Base-by-base conservation (phyloP, 768 basidiomycete genomes). In the Leccinum disarticulatum region DNA sequence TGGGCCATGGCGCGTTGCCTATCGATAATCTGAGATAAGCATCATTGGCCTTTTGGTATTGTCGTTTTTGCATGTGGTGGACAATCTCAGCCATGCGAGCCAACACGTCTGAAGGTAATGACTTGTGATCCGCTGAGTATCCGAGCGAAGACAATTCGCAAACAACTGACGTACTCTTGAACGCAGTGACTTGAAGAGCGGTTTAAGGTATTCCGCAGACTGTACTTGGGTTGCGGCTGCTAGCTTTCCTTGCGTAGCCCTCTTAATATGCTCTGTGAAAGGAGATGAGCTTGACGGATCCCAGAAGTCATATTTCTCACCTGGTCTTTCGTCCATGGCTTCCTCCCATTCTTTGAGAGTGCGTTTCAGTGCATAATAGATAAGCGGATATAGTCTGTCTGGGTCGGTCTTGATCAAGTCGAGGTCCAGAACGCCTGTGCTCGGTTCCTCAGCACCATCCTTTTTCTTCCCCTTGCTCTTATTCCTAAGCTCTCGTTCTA, bases 1-100 rank as follows among this genome's bases (percentile, higher is more conserved):
- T 99, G 2, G 97, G 97, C 97, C 97, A 99, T 3, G 97, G 95
- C 0, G 97, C 96, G 68, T 97, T 99, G 35, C 97, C 97, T 63
- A 99, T 99, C 6, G 93, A 95, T 41, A 99, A 79, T 7, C 97
- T 90, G 25, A 99, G 85, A 73, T 99, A 99, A 0, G 95, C 89
- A 71, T 99, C 97, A 68, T 98, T 99, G 3, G 97, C 96, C 56
- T 81, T 84, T 73, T 98, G 94, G 66, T 99, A 99, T 72, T 95
- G 87, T 30, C 97, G 88, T 64, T 85, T 89, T 73, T 99, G 97
- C 94, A 97, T 96, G 75, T 94, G 78, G 69, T 98, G 91, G 7
- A 98, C 91, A 55, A 99, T 95, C 74, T 99, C 95, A 14, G 93
- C 88, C 60, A 94, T 90, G 47, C 89, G 86, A 43, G 79, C 80